Evolutionary conservation across 2,329 filamentous ascomycete species (phyloP).

Genomic region (Orbilia blumenaviensis): DNA sequence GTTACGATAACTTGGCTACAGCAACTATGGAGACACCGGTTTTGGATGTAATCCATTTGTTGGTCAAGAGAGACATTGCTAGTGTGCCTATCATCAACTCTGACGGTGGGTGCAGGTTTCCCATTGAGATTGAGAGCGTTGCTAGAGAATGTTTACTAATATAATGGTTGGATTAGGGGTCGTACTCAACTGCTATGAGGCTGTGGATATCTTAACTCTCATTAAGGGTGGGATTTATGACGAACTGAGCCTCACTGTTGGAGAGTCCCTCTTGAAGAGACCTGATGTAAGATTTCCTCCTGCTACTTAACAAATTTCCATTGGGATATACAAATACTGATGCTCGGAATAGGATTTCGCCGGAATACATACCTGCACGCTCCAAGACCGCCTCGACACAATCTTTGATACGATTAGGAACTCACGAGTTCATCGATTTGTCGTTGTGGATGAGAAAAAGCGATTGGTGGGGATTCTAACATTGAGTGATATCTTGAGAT

Average conservation of each 20-base stretch:
- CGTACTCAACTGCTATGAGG: constrained; percentile 95
- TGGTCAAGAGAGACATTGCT: constrained; percentile 92
- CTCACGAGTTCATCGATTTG: constrained; percentile 89
- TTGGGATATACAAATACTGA: neutral
- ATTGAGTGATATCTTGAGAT: constrained; percentile 94
- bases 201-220: constrained; percentile 93
- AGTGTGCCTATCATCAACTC: constrained; percentile 91
- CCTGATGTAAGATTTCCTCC: constrained; percentile 69
- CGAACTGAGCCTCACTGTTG: constrained; percentile 83
- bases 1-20: constrained; percentile 81
- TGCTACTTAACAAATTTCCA: neutral
- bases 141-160: neutral
- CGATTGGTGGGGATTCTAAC: constrained; percentile 88
- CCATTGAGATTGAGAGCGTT: neutral
- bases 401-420: constrained; percentile 97
- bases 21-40: constrained; percentile 89
- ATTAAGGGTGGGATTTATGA: constrained; percentile 95
- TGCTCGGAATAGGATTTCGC: constrained; percentile 78
- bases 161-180: constrained; percentile 64
- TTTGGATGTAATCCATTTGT: constrained; percentile 90
- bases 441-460: constrained; percentile 90
- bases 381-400: constrained; percentile 89
- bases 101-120: constrained; percentile 66
- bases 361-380: constrained; percentile 93
- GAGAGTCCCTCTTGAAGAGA: constrained; percentile 85